Base-by-base conservation (phyloP, 345 rosid species). In the Rhodamnia rubescens region DNA sequence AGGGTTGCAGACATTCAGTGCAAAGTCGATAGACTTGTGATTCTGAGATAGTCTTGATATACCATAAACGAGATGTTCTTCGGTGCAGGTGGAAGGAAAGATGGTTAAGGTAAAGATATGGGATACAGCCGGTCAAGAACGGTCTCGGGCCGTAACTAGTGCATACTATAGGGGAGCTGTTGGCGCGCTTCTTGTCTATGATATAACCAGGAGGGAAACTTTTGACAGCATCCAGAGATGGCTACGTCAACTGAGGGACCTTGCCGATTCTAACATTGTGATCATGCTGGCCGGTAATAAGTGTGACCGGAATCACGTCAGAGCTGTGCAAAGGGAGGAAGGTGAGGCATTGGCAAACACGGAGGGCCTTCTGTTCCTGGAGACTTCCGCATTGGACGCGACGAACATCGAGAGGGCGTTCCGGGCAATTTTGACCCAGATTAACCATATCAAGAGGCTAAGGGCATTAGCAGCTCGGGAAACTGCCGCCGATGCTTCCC, bases 101-200 rank as follows among this genome's bases (percentile, higher is more conserved):
- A 93, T 92, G n/a, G 92, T 95, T 7, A 95, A 95, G 93, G 96
- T 95, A 15, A 95, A 95, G 93, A 95, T 95, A 55, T 93, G 95
- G 98, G 98, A 95, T 74, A 93, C 96, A 5, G 98, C 96, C 52
- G 98, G 98, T 29, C 98, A 95, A 78, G 96, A 95, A 88, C 89
- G 98, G 85, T 95, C 93, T 85, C 88, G 95, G 82, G 96, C 96
- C 1, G 88, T 95, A 75, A 95, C 96, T 36, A 93, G 93, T 75
- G 95, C 95, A 82, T 95, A 94, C 86, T 94, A 95, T 87, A 88
- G 96, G 89, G 98, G 98, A 52, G 96, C 96, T 49, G 96, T 93
- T 2, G 98, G 96, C 36, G 98, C 98, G 3, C 93, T 94, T 56
- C 93, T 94, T 53, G 98, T 94, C 80, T 94, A 94, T 29, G 98